Evolutionary conservation across 768 basidiomycete genomes (phyloP), one percentile per base, ranked within the genome.

Genomic region (Pulveroboletus sp.): DNA sequence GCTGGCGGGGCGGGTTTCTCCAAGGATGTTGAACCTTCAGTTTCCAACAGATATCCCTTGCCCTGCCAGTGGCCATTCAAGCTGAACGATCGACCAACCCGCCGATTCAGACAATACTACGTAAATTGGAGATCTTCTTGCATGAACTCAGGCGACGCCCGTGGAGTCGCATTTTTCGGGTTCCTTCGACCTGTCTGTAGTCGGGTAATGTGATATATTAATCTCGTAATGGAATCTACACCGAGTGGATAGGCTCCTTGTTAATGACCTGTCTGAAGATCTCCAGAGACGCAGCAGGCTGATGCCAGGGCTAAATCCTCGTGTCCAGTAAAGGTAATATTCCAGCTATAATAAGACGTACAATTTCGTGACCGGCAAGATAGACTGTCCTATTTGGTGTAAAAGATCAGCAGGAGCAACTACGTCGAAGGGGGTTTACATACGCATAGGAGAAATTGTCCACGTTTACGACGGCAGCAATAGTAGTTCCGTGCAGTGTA

Each of bases 371-470:
- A 9, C 84, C 83, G 6, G 82, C 67, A 51, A 61, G 71, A 59
- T 70, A 84, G 0, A 86, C 74, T 11, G 81, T 72, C 51, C 82
- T 82, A 32, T 23, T 14, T 17, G 16, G 33, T 5, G 46, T 23
- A 19, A 10, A 23, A 34, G 14, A 25, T 44, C n/a, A 33, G 31
- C 10, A 3, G 19, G 17, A 17, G 19, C 25, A 3, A 21, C 9
- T 11, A 21, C n/a, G n/a, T 25, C 2, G 1, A 21, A 39, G 12
- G 20, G 31, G 29, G 12, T 29, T n/a, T 20, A 75, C 82, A 57
- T 49, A 84, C 82, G 81, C 84, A 61, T 85, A 86, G 0, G 79
- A 71, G 58, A 85, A 84, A 49, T 82, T 81, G 52, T 80, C 81
- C 29, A 85, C 77, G 43, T 84, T 84, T 59, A 81, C 76, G 16